These are phyloP conservation scores for Pharus latifolius DNA, from an alignment of 176 grass and related monocot species.

Conservation along the genomic window DNA sequence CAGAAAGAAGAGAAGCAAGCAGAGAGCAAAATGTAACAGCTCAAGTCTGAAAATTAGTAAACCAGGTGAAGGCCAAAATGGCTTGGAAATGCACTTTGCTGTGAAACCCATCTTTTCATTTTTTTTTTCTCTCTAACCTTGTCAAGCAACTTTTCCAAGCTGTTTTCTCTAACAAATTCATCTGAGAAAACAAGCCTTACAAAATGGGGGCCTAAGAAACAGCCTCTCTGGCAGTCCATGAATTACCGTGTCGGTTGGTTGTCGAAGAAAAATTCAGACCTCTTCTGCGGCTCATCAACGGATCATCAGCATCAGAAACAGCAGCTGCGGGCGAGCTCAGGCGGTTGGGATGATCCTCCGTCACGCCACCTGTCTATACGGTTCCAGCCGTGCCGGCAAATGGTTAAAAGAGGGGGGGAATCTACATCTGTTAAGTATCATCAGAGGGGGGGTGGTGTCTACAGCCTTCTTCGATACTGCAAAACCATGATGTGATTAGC, in stretches of 20 bases:
- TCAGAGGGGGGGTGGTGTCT: constrained; percentile 7
- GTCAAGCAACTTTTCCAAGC: constrained; percentile 10
- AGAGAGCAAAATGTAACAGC: constrained; percentile 23
- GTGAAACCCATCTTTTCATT: not conserved
- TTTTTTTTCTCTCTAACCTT: not conserved
- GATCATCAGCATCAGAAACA: constrained; percentile 6
- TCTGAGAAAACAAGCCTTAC: constrained; percentile 31
- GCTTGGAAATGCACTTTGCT: constrained; percentile 28
- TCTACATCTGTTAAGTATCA: constrained; percentile 35
- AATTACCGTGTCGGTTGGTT: not conserved
- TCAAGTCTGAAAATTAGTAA: constrained; percentile 30
- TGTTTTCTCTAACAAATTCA: constrained; percentile 28
- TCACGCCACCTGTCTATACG: not conserved
- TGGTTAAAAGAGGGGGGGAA: constrained; percentile 20
- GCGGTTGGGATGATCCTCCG: constrained; percentile 43
- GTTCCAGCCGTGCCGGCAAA: constrained; percentile 4
- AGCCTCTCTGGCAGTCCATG: constrained; percentile 1
- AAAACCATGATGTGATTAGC: constrained; percentile 55
- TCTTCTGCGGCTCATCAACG: constrained; percentile 21
- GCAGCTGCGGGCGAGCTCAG: not conserved
- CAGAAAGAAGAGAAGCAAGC: constrained; percentile 29
- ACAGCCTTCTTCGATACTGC: constrained; percentile 45
- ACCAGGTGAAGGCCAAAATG: constrained; percentile 40
- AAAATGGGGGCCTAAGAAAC: constrained; percentile 21
- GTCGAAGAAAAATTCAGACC: not conserved